These are phyloP conservation scores for Leishmania guyanensis DNA, from an alignment of 208 protist genomes.

Conservation along the genomic window DNA sequence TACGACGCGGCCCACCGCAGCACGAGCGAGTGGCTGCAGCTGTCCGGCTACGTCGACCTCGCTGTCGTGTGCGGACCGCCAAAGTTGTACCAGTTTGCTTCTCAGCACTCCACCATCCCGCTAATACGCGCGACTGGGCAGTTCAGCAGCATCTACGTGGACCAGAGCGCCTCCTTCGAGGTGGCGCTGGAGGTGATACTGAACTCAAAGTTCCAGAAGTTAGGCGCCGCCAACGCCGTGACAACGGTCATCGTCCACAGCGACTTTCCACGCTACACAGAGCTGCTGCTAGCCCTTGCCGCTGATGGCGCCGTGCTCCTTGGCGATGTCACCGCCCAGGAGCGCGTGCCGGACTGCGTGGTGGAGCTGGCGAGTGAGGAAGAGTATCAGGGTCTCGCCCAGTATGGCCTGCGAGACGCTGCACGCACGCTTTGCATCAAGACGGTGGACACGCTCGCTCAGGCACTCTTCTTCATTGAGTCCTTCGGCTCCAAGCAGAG, in stretches of 20 bases:
- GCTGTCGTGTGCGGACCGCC: constrained; percentile 56
- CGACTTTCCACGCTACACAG: constrained; percentile 49
- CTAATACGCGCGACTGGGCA: constrained; percentile 52
- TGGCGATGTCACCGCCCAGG: constrained; percentile 39
- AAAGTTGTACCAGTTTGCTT: constrained; percentile 54
- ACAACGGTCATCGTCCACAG: constrained; percentile 54
- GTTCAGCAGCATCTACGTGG: constrained; percentile 57
- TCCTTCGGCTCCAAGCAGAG: constrained; percentile 60
- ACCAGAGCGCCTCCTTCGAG: constrained; percentile 57
- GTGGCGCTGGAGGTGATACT: constrained; percentile 49
- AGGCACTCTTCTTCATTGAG: constrained; percentile 61
- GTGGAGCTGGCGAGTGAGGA: constrained; percentile 48
- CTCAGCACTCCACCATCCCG: constrained; percentile 42
- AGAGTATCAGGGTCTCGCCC: constrained; percentile 49
- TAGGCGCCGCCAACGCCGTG: constrained; percentile 49
- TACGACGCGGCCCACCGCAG: constrained; percentile 35
- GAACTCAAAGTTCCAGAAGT: constrained; percentile 56
- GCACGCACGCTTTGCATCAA: constrained; percentile 47
- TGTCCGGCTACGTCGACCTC: constrained; percentile 48
- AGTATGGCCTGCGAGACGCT: constrained; percentile 37
- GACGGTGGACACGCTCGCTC: constrained; percentile 45
- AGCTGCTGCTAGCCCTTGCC: constrained; percentile 49
- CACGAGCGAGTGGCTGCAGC: constrained; percentile 47
- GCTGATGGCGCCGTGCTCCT: constrained; percentile 38
- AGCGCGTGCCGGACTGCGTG: constrained; percentile 41